Evolutionary conservation across 2,329 filamentous ascomycete genomes (phyloP).

Genomic region (Ascochyta pisi): DNA sequence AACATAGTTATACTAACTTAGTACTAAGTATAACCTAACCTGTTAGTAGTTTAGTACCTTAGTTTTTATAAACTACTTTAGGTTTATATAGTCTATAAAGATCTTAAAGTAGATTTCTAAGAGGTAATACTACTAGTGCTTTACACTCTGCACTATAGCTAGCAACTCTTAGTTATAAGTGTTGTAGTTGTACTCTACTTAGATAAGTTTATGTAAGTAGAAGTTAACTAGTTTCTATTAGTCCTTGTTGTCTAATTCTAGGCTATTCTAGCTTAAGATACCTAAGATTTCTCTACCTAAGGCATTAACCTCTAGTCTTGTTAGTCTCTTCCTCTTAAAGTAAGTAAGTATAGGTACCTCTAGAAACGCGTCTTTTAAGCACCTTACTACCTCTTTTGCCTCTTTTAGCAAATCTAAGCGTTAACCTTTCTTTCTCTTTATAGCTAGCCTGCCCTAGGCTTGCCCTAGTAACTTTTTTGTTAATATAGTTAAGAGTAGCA

Average conservation of each 20-base stretch:
- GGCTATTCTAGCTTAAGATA: neutral
- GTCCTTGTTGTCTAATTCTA: neutral
- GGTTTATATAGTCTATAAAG: conserved; percentile 10
- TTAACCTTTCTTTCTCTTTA: too few relatives aligned
- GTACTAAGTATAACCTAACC: neutral
- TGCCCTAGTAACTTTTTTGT: too few relatives aligned
- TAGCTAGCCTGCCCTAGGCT: too few relatives aligned
- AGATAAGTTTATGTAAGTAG: conserved; percentile 4
- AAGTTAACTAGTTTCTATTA: neutral
- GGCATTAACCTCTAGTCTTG: neutral
- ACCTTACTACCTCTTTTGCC: too few relatives aligned
- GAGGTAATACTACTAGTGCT: conserved; percentile 9
- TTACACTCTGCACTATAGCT: conserved; percentile 10
- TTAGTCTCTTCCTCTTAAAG: too few relatives aligned
- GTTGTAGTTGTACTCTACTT: conserved; percentile 15
- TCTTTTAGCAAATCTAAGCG: too few relatives aligned
- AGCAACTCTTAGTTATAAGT: conserved; percentile 7
- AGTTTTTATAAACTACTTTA: conserved; percentile 16
- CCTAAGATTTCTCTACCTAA: neutral
- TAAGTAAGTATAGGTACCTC: too few relatives aligned
- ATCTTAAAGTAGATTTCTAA: conserved; percentile 6
- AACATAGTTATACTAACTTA: neutral
- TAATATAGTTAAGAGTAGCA: too few relatives aligned
- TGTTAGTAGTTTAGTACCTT: neutral
- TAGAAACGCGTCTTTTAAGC: too few relatives aligned